Evolutionary conservation across 495 filamentous ascomycete genomes (phyloP).

Genomic region (Hyaloscypha bicolor): DNA sequence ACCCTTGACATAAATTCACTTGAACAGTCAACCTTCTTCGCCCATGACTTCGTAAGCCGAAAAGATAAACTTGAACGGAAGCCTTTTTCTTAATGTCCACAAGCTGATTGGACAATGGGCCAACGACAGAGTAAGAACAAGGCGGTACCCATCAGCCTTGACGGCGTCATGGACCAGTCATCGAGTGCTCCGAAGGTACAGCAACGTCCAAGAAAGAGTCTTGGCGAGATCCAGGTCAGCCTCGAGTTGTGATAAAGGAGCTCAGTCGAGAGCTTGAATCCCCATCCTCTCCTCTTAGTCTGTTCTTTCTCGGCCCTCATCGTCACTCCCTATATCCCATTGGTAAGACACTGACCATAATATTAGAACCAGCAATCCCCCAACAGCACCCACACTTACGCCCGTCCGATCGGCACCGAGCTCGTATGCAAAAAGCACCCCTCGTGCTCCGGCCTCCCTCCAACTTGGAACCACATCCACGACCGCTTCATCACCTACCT

Average conservation of each 20-base stretch:
- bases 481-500: slow-evolving; percentile 31
- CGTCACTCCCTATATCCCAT: not conserved
- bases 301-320: not conserved
- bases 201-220: not conserved
- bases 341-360: too few species aligned
- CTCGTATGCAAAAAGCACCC: slow-evolving; percentile 11
- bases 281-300: too few species aligned
- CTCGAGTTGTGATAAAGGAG: too few species aligned
- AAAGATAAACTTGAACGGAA: too few species aligned
- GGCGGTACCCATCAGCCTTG: not conserved
- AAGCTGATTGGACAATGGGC: not conserved
- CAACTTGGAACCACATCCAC: slow-evolving; percentile 20
- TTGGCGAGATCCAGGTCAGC: not conserved
- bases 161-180: not conserved
- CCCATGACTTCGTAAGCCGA: too few species aligned
- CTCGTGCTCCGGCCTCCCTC: slow-evolving; percentile 19
- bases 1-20: too few species aligned
- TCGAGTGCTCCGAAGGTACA: not conserved
- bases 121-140: not conserved
- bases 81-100: too few species aligned
- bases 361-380: not conserved
- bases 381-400: slow-evolving; percentile 8
- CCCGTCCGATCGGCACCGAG: slow-evolving; percentile 7
- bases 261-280: too few species aligned
- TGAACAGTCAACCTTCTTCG: too few species aligned